Evolutionary conservation across 495 filamentous ascomycete species (phyloP), one percentile per base, ranked within the genome.

Genomic region (Paragyromitra xinjiangensis): DNA sequence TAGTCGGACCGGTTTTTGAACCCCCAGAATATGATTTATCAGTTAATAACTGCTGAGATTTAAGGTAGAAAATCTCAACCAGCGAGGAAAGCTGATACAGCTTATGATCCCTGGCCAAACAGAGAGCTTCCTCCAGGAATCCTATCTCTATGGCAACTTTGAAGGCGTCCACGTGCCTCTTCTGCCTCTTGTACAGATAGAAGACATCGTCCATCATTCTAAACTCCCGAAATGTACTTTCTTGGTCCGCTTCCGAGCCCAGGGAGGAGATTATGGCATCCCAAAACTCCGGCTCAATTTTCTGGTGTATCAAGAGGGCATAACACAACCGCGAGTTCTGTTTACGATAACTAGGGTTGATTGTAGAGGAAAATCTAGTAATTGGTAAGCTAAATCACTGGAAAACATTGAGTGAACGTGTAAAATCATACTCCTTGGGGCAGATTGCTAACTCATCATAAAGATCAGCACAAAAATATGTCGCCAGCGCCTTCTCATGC

Each of bases 181-280:
- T 34, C 29, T 34, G 29, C 29, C 29, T 34, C 40, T 42, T 5
- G 19, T 42, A 34, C 26, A 68, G 8, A 24, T 75, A 4, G 24
- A 77, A 42, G 53, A 67, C 70, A 26, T 77, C 39, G 22, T 75
- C 75, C 71, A 68, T 29, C 74, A 77, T 58, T 24, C n/a, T n/a
- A 7, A 59, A 76, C 56, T 59, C 55, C 34, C 45, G 50, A 3
- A 74, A 64, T 1, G 45, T 40, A 0, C 1, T 14, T 44, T 77
- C 74, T 37, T 75, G 56, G 9, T 74, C 59, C 4, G 26, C 48
- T 8, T 0, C 42, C 34, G 70, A 75, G 3, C 45, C 44, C 6
- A 64, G 42, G 55, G 53, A 39, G 6, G 12, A 24, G 44, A 34
- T 22, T 19, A 61, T 24, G 19, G 9, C 39, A 12, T 26, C 11